Evolutionary conservation across 2,329 filamentous ascomycete genomes (phyloP), one percentile per base, ranked within the genome.

Genomic region (Fusarium pseudoanthophilum): DNA sequence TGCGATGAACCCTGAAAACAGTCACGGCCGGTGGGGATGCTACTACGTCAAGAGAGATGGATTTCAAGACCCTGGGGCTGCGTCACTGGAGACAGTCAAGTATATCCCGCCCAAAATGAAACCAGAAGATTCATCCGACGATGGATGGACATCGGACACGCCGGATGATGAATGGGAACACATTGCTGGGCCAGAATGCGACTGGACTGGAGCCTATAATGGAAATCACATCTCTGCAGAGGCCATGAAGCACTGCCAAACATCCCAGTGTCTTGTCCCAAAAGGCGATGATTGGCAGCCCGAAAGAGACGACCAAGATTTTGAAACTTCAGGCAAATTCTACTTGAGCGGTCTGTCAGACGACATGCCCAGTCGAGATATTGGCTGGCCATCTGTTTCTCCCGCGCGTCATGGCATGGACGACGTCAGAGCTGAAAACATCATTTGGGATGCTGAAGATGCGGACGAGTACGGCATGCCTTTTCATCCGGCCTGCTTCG

Each of bases 401-500:
- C 75, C 76, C 5, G 5, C 13, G 1, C 75, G 77, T 1, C 76
- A 79, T 45, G 36, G 20, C 1, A 32, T 32, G 7, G 20, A 18
- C 0, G 6, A 16, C 0, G 57, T 60, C 1, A 9, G 34, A 8
- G 61, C 66, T 14, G 62, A 70, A 3, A 72, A 74, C 36, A 32
- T 30, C 11, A 42, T 75, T 0, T 60, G 49, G 34, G 18, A 49
- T 8, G 2, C 8, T 7, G 62, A 69, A 3, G 48, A 49, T 1
- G 37, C 43, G 3, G 36, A 64, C 2, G 57, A 67, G 1, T 63
- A 59, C 5, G 58, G 60, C 1, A 72, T 80, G 53, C 77, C 79
- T 3, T 80, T 80, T 20, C 79, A 80, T 13, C 75, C 79, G 1
- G 67, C 77, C 1, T 80, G 79, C 48, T 60, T 80, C 3, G 79